phyloP scores from a whole-genome alignment of 1,139 yeast species.

The Sugiyamaella xylanicola region DNA sequence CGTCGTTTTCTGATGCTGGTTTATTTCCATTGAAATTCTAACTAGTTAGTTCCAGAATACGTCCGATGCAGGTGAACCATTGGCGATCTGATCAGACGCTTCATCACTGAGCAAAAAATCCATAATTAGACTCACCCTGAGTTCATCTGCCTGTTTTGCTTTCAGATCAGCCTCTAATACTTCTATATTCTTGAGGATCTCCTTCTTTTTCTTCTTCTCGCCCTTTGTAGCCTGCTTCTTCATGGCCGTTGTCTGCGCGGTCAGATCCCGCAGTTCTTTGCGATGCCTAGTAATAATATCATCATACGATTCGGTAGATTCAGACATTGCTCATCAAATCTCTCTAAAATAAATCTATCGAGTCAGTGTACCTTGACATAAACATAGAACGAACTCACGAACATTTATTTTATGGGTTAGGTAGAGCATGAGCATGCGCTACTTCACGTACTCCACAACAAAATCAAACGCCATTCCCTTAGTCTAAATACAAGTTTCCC shows the following conservation, averaged over 20 bases:
- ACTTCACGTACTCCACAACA: no score
- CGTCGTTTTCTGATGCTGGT: constrained; percentile 1
- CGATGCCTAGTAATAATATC: constrained; percentile 64
- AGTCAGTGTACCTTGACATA: no score
- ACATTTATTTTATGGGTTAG: no score
- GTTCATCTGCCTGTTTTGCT: constrained; percentile 47
- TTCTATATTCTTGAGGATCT: constrained; percentile 56
- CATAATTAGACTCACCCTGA: constrained; percentile 14
- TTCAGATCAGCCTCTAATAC: constrained; percentile 61
- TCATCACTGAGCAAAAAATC: no score
- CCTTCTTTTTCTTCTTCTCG: constrained; percentile 60
- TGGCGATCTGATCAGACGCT: no score
- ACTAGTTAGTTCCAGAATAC: constrained; percentile 1
- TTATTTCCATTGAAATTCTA: constrained; percentile 5
- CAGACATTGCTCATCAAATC: no score
- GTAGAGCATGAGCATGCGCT: no score
- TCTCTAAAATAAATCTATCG: no score
- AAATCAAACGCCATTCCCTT: no score
- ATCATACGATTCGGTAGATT: constrained; percentile 48
- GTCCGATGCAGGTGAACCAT: no score
- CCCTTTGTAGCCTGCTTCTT: constrained; percentile 84
- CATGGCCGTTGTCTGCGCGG: constrained; percentile 68
- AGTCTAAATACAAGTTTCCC: no score
- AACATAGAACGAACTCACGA: no score
- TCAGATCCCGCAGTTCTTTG: constrained; percentile 66